Conservation (phyloP, 768 basidiomycete genomes). For the Lepiota brunneoincarnata region DNA sequence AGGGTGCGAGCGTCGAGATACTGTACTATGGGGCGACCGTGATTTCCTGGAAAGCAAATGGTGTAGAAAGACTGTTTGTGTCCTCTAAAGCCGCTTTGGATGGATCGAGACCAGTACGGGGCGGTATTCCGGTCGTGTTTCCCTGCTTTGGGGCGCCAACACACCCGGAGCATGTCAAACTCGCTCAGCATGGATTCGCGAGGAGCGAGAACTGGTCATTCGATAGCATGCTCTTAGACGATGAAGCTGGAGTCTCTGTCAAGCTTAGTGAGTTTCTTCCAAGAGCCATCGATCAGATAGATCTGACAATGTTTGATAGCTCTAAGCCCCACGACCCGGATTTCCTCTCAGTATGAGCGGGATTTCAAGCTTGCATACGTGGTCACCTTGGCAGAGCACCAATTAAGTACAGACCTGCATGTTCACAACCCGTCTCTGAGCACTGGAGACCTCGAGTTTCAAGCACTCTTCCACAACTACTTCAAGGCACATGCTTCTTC, state of each 20-base stretch:
- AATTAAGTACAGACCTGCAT: constrained; percentile 77
- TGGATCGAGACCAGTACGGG: constrained; percentile 70
- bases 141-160: constrained; percentile 87
- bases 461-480: constrained; percentile 93
- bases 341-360: constrained; percentile 55
- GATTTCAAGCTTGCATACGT: constrained; percentile 77
- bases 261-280: constrained; percentile 58
- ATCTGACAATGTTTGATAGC: constrained; percentile 32
- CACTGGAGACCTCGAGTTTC: constrained; percentile 69
- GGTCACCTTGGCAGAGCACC: constrained; percentile 71
- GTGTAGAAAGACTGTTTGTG: constrained; percentile 62
- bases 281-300: background rate
- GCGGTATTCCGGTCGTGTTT: constrained; percentile 66
- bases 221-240: constrained; percentile 61
- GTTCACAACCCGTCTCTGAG: constrained; percentile 66
- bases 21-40: constrained; percentile 85
- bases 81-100: constrained; percentile 79
- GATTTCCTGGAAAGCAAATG: constrained; percentile 75
- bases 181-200: constrained; percentile 92
- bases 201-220: constrained; percentile 74
- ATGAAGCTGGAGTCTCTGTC: constrained; percentile 70
- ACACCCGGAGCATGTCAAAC: constrained; percentile 64
- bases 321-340: constrained; percentile 59
- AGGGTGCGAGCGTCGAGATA: constrained; percentile 69
- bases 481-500: constrained; percentile 61